These are phyloP conservation scores for Tricholoma hemisulphureum DNA, from an alignment of 768 basidiomycete species.

Conservation along the genomic window DNA sequence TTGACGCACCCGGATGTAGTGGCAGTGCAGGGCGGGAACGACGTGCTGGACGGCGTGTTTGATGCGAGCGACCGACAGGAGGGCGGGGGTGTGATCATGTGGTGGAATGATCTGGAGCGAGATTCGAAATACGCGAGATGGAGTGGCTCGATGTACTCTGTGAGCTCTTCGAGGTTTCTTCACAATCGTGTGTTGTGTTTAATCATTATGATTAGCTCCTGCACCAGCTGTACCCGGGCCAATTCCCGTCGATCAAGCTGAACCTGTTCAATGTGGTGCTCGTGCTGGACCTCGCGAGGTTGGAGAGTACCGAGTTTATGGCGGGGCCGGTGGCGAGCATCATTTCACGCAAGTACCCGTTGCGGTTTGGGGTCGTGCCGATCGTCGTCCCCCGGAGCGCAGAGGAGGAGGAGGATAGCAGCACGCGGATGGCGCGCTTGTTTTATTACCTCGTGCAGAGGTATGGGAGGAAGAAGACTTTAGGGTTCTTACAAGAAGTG, in stretches of 20 bases:
- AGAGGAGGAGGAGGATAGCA: slow-evolving; percentile 48
- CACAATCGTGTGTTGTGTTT: slow-evolving; percentile 3
- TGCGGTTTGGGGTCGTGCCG: slow-evolving; percentile 87
- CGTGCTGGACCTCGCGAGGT: slow-evolving; percentile 73
- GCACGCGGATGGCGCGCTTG: slow-evolving; percentile 67
- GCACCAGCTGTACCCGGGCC: slow-evolving; percentile 76
- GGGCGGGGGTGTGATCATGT: slow-evolving; percentile 69
- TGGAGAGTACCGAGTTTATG: slow-evolving; percentile 59
- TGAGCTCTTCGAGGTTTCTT: slow-evolving; percentile 29
- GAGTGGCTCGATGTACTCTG: slow-evolving; percentile 49
- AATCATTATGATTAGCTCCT: no score
- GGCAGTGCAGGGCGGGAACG: slow-evolving; percentile 46
- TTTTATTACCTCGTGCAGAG: slow-evolving; percentile 64
- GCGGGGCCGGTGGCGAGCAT: slow-evolving; percentile 63
- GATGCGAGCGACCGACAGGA: slow-evolving; percentile 89
- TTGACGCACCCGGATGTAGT: slow-evolving; percentile 64
- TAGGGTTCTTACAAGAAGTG: slow-evolving; percentile 59
- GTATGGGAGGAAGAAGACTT: slow-evolving; percentile 62
- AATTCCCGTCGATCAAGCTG: slow-evolving; percentile 66
- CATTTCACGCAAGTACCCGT: slow-evolving; percentile 69
- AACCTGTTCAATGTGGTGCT: slow-evolving; percentile 87
- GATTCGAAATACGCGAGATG: slow-evolving; percentile 65
- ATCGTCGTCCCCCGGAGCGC: slow-evolving; percentile 58
- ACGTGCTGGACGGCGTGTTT: slow-evolving; percentile 69
- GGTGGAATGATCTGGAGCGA: slow-evolving; percentile 91